These are phyloP conservation scores for Amanita exitialis DNA, from an alignment of 768 basidiomycete species.

Conservation along the genomic window DNA sequence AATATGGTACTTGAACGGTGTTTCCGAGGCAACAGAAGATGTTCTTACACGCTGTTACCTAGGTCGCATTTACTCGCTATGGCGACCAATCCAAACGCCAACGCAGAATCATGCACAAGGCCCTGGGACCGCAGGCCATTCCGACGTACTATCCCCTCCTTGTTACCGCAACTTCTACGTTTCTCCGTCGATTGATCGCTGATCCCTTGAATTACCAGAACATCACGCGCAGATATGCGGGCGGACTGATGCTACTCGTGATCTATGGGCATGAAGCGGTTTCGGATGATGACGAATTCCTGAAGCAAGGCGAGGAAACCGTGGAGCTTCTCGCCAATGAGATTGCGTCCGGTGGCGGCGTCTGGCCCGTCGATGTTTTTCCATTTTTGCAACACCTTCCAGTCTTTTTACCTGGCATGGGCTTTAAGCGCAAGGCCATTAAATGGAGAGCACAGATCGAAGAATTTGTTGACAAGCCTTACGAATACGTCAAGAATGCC, in stretches of 20 bases:
- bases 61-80: slow-evolving; percentile 61
- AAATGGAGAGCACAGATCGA: slow-evolving; percentile 56
- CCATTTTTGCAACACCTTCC: slow-evolving; percentile 48
- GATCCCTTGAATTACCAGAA: slow-evolving; percentile 25
- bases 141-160: slow-evolving; percentile 49
- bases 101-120: slow-evolving; percentile 56
- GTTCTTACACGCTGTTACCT: background rate
- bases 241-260: slow-evolving; percentile 44
- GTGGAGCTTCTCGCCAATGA: slow-evolving; percentile 29
- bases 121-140: slow-evolving; percentile 43
- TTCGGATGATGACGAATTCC: slow-evolving; percentile 26
- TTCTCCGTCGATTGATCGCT: slow-evolving; percentile 45
- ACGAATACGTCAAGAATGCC: slow-evolving; percentile 42
- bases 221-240: slow-evolving; percentile 43
- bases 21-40: background rate
- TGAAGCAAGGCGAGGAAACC: slow-evolving; percentile 31
- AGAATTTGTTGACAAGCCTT: slow-evolving; percentile 56
- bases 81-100: slow-evolving; percentile 54
- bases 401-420: slow-evolving; percentile 55
- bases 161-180: slow-evolving; percentile 42
- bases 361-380: slow-evolving; percentile 40
- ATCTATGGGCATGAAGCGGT: slow-evolving; percentile 50
- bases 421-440: slow-evolving; percentile 51
- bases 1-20: slow-evolving; percentile 36
- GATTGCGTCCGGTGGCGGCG: slow-evolving; percentile 32